Evolutionary conservation across 208 protist species (phyloP), one percentile per base, ranked within the genome.

Genomic region (Wallacemonas sp.): DNA sequence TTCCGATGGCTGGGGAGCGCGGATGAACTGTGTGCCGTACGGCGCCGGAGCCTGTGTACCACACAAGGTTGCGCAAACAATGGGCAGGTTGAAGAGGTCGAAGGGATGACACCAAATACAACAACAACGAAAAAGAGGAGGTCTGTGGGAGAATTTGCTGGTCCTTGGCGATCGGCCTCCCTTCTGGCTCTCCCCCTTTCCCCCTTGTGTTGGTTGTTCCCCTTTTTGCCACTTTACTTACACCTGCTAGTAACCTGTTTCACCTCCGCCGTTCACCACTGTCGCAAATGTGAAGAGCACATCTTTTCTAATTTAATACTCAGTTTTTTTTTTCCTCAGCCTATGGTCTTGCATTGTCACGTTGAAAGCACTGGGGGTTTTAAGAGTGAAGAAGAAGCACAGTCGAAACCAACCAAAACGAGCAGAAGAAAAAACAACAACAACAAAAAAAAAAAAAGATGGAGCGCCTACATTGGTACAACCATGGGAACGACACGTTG

Each of bases 381-480:
- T 21, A 49, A 19, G 47, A 55, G 1, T 9, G 1, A 55, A 12
- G 24, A 61, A 61, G 15, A 61, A 6, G 28, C 31, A 44, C 12
- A 61, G 4, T 30, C 12, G 44, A 27, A 45, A 22, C 8, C 6
- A 61, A 61, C 12, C 11, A 26, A 0, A 45, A 61, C 15, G 22
- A 55, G 8, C 27, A 9, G 21, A 55, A 11, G 11, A n/a, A 19
- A 34, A 11, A 49, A 42, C 38, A 17, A 17, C 38, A 11, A 17
- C 38, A 9, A 59, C 14, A 34, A 59, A 59, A 27, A 38, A 34
- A 38, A 59, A 24, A 51, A 51, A 51, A n/a, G n/a, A n/a, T n/a
- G n/a, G n/a, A n/a, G n/a, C n/a, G n/a, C n/a, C n/a, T n/a, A n/a
- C n/a, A n/a, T n/a, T n/a, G n/a, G n/a, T n/a, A n/a, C n/a, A n/a